A percentile compares a stretch with the other conserved stretches of the same genome.
phyloP scores from a whole-genome alignment of 2,329 filamentous ascomycete genomes.

The Colletotrichum sp. region DNA sequence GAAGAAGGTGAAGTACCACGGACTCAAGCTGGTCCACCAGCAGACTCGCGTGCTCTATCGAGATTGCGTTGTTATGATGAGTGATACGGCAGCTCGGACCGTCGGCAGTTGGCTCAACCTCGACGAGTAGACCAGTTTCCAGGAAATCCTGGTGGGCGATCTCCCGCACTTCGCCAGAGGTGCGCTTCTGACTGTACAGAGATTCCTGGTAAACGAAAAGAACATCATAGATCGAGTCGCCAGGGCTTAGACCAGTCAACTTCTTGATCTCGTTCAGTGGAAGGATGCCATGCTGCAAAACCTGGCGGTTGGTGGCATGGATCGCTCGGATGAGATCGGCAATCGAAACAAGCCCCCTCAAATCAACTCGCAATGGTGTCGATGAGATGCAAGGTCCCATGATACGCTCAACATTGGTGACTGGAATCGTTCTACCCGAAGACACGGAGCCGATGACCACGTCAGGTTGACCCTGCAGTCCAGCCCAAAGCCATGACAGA shows the following conservation, averaged over 20 bases:
- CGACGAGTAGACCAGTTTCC: constrained; percentile 78
- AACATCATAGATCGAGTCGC: constrained; percentile 72
- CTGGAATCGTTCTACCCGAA: constrained; percentile 78
- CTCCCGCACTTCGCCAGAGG: constrained; percentile 50
- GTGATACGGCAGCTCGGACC: constrained; percentile 50
- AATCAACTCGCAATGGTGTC: constrained; percentile 72
- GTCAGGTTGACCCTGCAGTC: constrained; percentile 69
- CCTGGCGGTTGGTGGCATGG: constrained; percentile 68
- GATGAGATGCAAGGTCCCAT: constrained; percentile 83
- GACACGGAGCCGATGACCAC: constrained; percentile 79
- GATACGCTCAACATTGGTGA: constrained; percentile 73
- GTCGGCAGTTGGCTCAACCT: constrained; percentile 68
- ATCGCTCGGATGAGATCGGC: constrained; percentile 67
- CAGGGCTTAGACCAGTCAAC: constrained; percentile 56
- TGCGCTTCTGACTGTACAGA: constrained; percentile 40
- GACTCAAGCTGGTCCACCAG: constrained; percentile 67
- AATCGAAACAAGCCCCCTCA: constrained; percentile 55
- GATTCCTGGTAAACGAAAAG: constrained; percentile 88
- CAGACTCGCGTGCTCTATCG: constrained; percentile 56
- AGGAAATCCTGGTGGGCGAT: constrained; percentile 70
- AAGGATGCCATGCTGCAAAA: constrained; percentile 67
- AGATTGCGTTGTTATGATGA: constrained; percentile 53
- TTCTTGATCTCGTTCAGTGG: constrained; percentile 74
- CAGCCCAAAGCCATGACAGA: constrained; percentile 67
- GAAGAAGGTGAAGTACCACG: constrained; percentile 41